phyloP scores from a whole-genome alignment of 2,329 filamentous ascomycete genomes.

The Gaeumannomyces sp. region DNA sequence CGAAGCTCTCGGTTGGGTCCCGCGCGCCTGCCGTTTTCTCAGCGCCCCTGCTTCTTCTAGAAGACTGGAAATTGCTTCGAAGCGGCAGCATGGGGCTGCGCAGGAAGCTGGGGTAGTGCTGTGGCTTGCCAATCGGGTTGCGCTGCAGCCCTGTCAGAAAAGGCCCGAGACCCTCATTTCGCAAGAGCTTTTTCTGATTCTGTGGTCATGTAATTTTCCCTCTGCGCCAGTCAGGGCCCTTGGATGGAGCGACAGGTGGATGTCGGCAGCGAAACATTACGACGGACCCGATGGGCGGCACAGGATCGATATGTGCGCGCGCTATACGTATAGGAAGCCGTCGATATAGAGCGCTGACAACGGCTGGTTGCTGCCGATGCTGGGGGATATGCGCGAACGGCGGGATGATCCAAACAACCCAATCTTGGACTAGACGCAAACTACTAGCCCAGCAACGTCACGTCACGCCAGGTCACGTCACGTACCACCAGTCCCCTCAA shows the following conservation, averaged over 20 bases:
- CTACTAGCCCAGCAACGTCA: neutral
- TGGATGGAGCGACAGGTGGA: neutral
- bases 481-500: neutral
- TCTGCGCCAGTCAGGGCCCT: neutral
- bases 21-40: constrained; percentile 8
- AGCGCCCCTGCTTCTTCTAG: constrained; percentile 23
- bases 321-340: neutral
- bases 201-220: neutral
- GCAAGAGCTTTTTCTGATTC: neutral
- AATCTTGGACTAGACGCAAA: neutral
- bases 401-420: neutral
- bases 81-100: constrained; percentile 16
- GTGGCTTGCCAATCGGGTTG: constrained; percentile 2
- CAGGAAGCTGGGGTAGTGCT: neutral
- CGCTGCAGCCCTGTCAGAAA: constrained; percentile 1
- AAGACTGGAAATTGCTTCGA: constrained; percentile 30
- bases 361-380: neutral
- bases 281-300: neutral
- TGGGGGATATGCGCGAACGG: neutral
- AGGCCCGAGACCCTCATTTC: neutral
- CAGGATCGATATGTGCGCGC: neutral
- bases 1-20: constrained; percentile 22
- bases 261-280: neutral
- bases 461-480: neutral
- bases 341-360: neutral